Evolutionary conservation across 1,139 yeast species (phyloP).

Genomic region (Sugiyamaella grinbergsii): DNA sequence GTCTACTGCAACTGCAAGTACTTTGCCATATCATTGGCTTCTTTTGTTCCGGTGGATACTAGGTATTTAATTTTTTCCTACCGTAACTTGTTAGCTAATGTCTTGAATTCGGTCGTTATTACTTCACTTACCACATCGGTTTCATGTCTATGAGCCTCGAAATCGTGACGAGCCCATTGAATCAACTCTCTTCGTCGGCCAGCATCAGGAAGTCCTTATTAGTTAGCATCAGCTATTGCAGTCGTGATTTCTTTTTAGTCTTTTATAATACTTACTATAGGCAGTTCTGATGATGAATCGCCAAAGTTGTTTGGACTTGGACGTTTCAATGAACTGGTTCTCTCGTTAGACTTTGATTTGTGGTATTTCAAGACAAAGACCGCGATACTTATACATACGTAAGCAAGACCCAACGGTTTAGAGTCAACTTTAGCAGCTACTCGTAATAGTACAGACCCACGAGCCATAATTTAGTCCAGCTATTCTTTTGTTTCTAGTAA

Average conservation of each 20-base stretch:
- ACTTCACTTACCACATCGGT: conserved; percentile 34
- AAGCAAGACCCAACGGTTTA: conserved; percentile 28
- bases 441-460: conserved; percentile 4
- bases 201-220: conserved; percentile 25
- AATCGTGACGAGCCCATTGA: conserved; percentile 44
- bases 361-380: neutral
- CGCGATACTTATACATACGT: conserved; percentile 25
- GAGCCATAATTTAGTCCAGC: no score
- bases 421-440: neutral
- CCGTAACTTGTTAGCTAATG: neutral
- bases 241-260: neutral
- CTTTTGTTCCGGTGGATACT: conserved; percentile 42
- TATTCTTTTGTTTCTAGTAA: no score
- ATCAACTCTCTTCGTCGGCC: conserved; percentile 38
- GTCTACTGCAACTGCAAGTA: conserved; percentile 26
- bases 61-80: conserved; percentile 38
- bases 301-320: conserved; percentile 42
- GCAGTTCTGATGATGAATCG: conserved; percentile 40
- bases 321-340: conserved; percentile 38
- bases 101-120: neutral
- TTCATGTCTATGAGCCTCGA: conserved; percentile 37
- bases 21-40: conserved; percentile 40
- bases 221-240: neutral
- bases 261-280: conserved; percentile 31
- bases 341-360: neutral